Evolutionary conservation across 331 rosid species (phyloP), one percentile per base, ranked within the genome.

Genomic region (Ulmus americana): DNA sequence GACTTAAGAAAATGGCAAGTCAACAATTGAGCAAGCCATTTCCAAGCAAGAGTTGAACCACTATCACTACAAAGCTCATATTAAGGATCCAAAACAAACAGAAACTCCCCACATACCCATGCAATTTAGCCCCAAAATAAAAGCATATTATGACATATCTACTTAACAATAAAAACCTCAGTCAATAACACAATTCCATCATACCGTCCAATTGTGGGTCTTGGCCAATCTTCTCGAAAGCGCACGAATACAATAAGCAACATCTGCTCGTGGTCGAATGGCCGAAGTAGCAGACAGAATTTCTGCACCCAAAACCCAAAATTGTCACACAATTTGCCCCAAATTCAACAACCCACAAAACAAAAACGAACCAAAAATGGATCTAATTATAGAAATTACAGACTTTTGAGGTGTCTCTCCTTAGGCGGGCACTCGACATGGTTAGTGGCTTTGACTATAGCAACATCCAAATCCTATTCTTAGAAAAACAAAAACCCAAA

Each of bases 391-490:
- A 69, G 0, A 43, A 63, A 72, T 56, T 55, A 65, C 94, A 69
- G 61, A 94, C 99, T 94, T 74, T 84, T 81, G 10, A 94, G 90
- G 62, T 94, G 97, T 69, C 99, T 84, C 79, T 94, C 99, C 65
- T 94, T 94, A 9, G 99, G 99, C 43, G 97, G 97, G 68, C 95
- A 84, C 75, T 94, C 99, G 38, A 94, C 99, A 65, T 94, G 99
- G 81, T 94, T 94, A 28, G 99, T 94, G 52, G 99, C 95, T 80
- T 94, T 94, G 74, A 94, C 99, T 61, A 94, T 84, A 15, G 99
- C 99, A 53, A 94, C 99, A 69, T 94, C 99, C 96, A 94, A 90
- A 84, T 94, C 99, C 99, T 94, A 94, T 76, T 20, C 71, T 70
- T 80, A 77, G 77, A 14, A 51, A 28, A 42, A 75, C 40, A 28